These are phyloP conservation scores for Metarhizium brunneum DNA, from an alignment of 2,329 filamentous ascomycete genomes.

Conservation along the genomic window DNA sequence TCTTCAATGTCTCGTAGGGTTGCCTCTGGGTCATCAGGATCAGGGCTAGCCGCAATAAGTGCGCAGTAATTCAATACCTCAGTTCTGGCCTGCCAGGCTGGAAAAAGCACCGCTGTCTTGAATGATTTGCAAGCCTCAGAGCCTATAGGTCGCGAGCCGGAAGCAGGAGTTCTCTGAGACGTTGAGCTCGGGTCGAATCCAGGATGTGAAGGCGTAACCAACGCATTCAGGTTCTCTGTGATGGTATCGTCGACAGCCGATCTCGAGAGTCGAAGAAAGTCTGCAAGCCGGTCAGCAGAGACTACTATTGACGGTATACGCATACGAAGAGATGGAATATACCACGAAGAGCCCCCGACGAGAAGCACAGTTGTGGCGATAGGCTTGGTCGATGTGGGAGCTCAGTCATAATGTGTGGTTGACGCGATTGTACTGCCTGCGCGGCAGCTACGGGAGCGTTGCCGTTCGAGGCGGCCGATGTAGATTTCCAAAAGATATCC, in stretches of 20 bases:
- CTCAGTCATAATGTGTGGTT: slow-evolving; percentile 32
- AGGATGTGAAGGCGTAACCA: slow-evolving; percentile 61
- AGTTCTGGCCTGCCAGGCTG: slow-evolving; percentile 75
- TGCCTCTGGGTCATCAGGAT: slow-evolving; percentile 77
- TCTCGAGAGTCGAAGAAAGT: slow-evolving; percentile 83
- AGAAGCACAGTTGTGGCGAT: slow-evolving; percentile 72
- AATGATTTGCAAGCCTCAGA: slow-evolving; percentile 58
- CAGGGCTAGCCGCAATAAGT: slow-evolving; percentile 74
- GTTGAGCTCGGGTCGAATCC: slow-evolving; percentile 78
- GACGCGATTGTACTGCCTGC: background rate
- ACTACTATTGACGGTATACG: background rate
- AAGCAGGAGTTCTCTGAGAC: slow-evolving; percentile 46
- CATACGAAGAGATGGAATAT: slow-evolving; percentile 11
- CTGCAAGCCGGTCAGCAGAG: slow-evolving; percentile 33
- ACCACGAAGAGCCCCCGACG: slow-evolving; percentile 61
- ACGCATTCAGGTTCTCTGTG: slow-evolving; percentile 82
- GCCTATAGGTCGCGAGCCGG: slow-evolving; percentile 46
- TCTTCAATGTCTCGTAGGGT: slow-evolving; percentile 61
- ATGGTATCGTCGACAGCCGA: slow-evolving; percentile 87
- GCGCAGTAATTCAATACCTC: slow-evolving; percentile 86
- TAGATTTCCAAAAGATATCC: background rate
- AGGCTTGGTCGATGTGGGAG: slow-evolving; percentile 40
- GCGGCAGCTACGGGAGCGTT: slow-evolving; percentile 1
- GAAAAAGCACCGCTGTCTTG: slow-evolving; percentile 71
- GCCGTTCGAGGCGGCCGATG: background rate